These are phyloP conservation scores for Isabelozyma rhagii DNA, from an alignment of 805 yeast genomes.

Conservation along the genomic window DNA sequence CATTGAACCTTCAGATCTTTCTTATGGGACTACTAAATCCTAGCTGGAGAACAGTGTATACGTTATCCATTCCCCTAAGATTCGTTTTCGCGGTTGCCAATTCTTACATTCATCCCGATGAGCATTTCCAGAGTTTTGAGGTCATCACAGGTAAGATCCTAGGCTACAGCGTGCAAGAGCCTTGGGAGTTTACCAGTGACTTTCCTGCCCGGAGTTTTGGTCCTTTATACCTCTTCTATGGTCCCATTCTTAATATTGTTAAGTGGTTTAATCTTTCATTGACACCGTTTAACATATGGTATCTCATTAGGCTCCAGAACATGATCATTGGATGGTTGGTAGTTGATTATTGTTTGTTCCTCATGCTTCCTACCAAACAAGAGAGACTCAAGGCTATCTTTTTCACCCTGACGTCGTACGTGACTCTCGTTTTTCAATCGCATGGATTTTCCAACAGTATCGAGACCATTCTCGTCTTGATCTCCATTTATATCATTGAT, in stretches of 20 bases:
- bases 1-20: neutral
- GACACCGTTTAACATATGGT: constrained; percentile 51
- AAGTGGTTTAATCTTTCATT: constrained; percentile 30
- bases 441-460: constrained; percentile 88
- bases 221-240: constrained; percentile 65
- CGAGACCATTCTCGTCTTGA: constrained; percentile 60
- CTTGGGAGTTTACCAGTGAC: constrained; percentile 77
- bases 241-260: constrained; percentile 50
- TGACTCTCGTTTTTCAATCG: constrained; percentile 75
- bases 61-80: constrained; percentile 45
- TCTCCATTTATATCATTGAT: constrained; percentile 49
- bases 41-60: constrained; percentile 49
- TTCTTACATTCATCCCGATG: constrained; percentile 96
- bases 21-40: neutral
- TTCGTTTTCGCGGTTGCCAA: constrained; percentile 60
- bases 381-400: constrained; percentile 48
- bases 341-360: constrained; percentile 42
- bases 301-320: constrained; percentile 49
- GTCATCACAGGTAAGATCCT: constrained; percentile 52
- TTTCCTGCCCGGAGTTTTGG: constrained; percentile 69
- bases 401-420: constrained; percentile 56
- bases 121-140: constrained; percentile 90
- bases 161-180: constrained; percentile 44
- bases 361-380: constrained; percentile 46
- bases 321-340: constrained; percentile 36